Evolutionary conservation across 306 rosid species (phyloP), one percentile per base, ranked within the genome.

Genomic region (Trifolium dubium): DNA sequence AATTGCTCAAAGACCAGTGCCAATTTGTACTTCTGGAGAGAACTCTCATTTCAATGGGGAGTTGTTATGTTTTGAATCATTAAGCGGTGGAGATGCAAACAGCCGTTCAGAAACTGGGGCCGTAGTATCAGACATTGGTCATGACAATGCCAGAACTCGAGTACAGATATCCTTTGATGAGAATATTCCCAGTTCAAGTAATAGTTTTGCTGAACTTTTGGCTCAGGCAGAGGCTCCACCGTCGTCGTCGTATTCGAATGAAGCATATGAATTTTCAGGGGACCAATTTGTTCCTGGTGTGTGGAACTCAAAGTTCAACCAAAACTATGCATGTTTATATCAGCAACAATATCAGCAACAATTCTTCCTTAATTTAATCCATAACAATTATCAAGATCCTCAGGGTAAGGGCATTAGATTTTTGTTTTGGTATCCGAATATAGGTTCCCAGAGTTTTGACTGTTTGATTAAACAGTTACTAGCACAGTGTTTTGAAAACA

Each of bases 11-110:
- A 80, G 6, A 39, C 41, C 80, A 59, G 78, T 9, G 68, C 87
- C 78, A 81, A 84, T 81, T 85, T 81, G 18, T 67, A 65, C 34
- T 34, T 17, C 68, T 17, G 76, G 39, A 10, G 70, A 69, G 47
- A 29, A 4, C 1, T 49, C 58, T 55, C 69, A 68, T 63, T 40
- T 44, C 69, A 47, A 72, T 46, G 81, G 77, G 5, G 32, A n/a
- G 14, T 18, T 40, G 56, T 40, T 78, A 49, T 58, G 69, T 69
- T n/a, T 9, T 39, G 51, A 73, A n/a, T 10, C 73, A 17, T 54
- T 74, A 3, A 14, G 60, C 0, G 28, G 11, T 44, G 69, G 40
- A 64, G 73, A 31, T 6, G 50, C 41, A 10, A 43, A 15, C 65
- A 13, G 2, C 14, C 1, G 8, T 44, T 19, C 66, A 51, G 68